A percentile compares a stretch with the other conserved stretches of the same genome.
These are phyloP conservation scores for Scalesia atractyloides DNA, from an alignment of 129 eudicot genomes.

Conservation along the genomic window DNA sequence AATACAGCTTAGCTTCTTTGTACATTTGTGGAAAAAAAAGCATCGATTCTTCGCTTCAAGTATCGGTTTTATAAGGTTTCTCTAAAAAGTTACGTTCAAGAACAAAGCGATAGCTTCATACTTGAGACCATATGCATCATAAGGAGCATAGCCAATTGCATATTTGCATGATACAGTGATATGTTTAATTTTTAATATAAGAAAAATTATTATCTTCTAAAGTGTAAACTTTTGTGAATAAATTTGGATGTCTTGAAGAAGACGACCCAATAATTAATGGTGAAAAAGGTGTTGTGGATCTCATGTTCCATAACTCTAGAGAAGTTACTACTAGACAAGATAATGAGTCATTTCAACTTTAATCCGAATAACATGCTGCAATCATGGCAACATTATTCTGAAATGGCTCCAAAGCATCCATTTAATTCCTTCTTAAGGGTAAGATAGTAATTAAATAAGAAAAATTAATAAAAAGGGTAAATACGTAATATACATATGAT, in stretches of 20 bases:
- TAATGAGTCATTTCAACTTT: not conserved
- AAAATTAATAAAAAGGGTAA: too few species aligned
- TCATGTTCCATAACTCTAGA: not conserved
- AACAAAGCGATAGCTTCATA: conserved; percentile 8
- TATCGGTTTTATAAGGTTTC: conserved; percentile 5
- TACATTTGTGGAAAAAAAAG: not conserved
- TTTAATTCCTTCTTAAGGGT: too few species aligned
- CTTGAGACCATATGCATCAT: not conserved
- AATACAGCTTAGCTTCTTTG: not conserved
- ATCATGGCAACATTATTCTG: not conserved
- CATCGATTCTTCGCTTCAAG: not conserved
- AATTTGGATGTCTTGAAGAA: not conserved
- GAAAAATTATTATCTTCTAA: not conserved
- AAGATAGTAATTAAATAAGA: too few species aligned
- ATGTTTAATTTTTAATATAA: too few species aligned
- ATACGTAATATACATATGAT: too few species aligned
- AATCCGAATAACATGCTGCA: not conserved
- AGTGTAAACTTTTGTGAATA: not conserved
- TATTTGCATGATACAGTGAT: too few species aligned
- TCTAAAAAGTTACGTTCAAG: not conserved
- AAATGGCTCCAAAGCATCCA: not conserved
- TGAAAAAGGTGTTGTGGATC: not conserved
- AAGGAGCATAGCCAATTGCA: not conserved
- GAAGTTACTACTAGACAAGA: not conserved
- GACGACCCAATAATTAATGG: not conserved